Evolutionary conservation across 139 green algal species (phyloP), one percentile per base, ranked within the genome.

Genomic region (Picochlorum sp.): DNA sequence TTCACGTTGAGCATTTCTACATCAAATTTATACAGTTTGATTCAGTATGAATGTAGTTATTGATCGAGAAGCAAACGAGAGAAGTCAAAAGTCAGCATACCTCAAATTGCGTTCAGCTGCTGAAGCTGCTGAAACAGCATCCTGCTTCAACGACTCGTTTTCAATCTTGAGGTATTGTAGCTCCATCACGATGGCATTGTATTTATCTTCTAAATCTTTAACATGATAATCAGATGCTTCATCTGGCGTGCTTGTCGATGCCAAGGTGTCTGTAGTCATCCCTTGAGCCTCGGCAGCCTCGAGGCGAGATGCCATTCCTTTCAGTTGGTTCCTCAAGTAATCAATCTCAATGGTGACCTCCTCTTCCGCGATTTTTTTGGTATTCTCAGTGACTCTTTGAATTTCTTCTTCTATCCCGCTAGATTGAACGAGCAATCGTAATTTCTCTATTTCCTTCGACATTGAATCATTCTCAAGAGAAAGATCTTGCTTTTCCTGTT

Each of bases 261-360:
- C 7, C 33, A 29, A 35, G 12, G 57, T 16, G 9, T 40, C 67
- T 13, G 24, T 50, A 2, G 7, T 41, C 6, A 22, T 28, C 5
- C 22, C 29, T 26, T 50, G 29, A 6, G 60, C 26, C 8, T 69
- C 61, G 2, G 60, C 67, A 28, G 56, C 43, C 43, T 74, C 67
- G 7, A 74, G 57, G 43, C 55, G 60, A 35, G 57, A 53, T 49
- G 67, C 67, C 67, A 74, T 74, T 20, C 49, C 45, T 20, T 54
- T 37, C 9, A 73, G 25, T 28, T 57, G 39, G 33, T 57, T 36
- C 41, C 55, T 56, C 35, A 73, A 57, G 32, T 44, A 40, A 57
- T 62, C 58, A 44, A 73, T 63, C 53, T 73, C 66, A n/a, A 73
- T 58, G 5, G 54, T 44, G n/a, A 59, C 66, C 43, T 73, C 56